Evolutionary conservation across 1,139 yeast genomes (phyloP).

Genomic region (Pneumocystis oryctolagi): DNA sequence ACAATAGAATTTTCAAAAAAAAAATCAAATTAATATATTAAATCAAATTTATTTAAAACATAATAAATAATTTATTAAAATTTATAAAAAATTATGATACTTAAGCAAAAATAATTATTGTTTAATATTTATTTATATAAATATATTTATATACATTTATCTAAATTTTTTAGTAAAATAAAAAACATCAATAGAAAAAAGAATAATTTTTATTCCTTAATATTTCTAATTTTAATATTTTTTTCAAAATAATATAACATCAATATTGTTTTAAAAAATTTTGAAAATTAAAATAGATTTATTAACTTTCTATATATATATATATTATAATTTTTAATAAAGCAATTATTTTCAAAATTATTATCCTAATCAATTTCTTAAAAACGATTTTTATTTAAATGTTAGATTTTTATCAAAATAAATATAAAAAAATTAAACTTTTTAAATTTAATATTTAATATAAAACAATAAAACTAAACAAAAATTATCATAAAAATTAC

Average conservation of each 20-base stretch:
- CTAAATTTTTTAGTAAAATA: background rate
- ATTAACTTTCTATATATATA: background rate
- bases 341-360: background rate
- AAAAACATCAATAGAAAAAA: background rate
- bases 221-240: background rate
- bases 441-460: too few relatives aligned
- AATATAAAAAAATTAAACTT: background rate
- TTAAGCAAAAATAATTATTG: background rate
- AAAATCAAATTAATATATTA: conserved; percentile 27
- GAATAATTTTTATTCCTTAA: background rate
- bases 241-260: background rate
- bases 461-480: background rate
- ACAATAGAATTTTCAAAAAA: conserved; percentile 26
- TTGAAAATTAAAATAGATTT: background rate
- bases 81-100: too few relatives aligned
- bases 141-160: background rate
- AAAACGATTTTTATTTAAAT: background rate
- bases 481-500: too few relatives aligned
- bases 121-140: background rate
- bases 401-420: background rate
- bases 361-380: background rate
- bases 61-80: too few relatives aligned
- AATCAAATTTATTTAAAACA: conserved; percentile 25
- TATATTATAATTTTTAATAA: background rate
- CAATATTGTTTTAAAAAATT: background rate